These are phyloP conservation scores for Pachyrhizus erosus DNA, from an alignment of 306 rosid genomes.

Conservation along the genomic window DNA sequence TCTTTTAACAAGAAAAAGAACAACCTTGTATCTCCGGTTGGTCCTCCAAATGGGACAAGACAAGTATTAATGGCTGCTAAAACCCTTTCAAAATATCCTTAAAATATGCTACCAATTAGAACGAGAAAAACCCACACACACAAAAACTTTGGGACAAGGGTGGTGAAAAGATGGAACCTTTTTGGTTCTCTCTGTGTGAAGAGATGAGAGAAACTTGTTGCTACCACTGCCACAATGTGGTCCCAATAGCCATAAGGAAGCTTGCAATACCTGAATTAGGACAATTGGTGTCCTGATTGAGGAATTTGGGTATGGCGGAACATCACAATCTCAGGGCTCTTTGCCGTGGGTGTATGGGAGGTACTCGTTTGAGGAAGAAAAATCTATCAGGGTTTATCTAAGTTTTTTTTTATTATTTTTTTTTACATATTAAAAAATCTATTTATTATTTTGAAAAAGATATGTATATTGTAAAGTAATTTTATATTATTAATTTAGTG, in stretches of 20 bases:
- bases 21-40: neutral
- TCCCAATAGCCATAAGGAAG: neutral
- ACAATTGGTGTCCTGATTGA: neutral
- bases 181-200: neutral
- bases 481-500: too few relatives aligned
- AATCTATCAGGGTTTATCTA: slow-evolving; percentile 3
- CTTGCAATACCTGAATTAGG: slow-evolving; percentile 22
- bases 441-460: too few relatives aligned
- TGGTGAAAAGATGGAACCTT: slow-evolving; percentile 14
- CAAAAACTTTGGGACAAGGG: slow-evolving; percentile 7
- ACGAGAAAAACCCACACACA: neutral
- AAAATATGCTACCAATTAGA: neutral
- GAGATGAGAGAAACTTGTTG: neutral
- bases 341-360: too few relatives aligned
- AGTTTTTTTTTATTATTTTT: neutral
- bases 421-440: too few relatives aligned
- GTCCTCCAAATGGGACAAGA: slow-evolving; percentile 21
- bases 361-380: neutral
- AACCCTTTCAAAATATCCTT: slow-evolving; percentile 9
- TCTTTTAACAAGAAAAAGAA: slow-evolving; percentile 40
- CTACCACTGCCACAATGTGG: neutral
- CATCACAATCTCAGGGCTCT: neutral
- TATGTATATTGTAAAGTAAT: too few relatives aligned
- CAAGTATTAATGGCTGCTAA: slow-evolving; percentile 11
- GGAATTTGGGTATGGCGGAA: slow-evolving; percentile 1